phyloP scores from a whole-genome alignment of 1,284 basidiomycete species.

The Lentinula novae-zelandiae region DNA sequence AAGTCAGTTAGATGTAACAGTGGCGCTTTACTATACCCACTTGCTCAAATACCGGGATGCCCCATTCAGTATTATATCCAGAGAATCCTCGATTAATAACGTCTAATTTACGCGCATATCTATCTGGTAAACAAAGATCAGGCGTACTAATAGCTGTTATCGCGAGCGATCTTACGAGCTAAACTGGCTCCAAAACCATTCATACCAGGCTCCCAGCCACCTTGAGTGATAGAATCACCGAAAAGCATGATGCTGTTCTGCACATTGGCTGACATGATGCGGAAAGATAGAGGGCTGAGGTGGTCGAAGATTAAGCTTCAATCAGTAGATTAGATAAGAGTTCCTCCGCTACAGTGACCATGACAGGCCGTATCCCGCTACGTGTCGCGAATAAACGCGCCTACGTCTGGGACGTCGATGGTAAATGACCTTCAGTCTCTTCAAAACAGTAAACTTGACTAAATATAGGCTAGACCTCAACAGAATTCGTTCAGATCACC shows the following conservation, averaged over 20 bases:
- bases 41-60: slow-evolving; percentile 72
- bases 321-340: slow-evolving; percentile 6
- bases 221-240: slow-evolving; percentile 76
- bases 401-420: slow-evolving; percentile 77
- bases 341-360: not conserved
- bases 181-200: slow-evolving; percentile 59
- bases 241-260: slow-evolving; percentile 70
- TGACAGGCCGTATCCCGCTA: slow-evolving; percentile 33
- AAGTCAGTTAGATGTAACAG: not conserved
- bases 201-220: slow-evolving; percentile 43
- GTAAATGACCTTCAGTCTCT: slow-evolving; percentile 33
- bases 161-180: slow-evolving; percentile 38
- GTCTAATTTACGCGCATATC: slow-evolving; percentile 76
- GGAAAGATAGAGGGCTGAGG: slow-evolving; percentile 1
- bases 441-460: slow-evolving; percentile 7
- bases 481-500: slow-evolving; percentile 72
- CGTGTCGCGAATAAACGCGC: slow-evolving; percentile 68
- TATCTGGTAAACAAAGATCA: slow-evolving; percentile 45
- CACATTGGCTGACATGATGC: slow-evolving; percentile 49
- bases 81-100: slow-evolving; percentile 78
- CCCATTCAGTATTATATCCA: slow-evolving; percentile 87
- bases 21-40: slow-evolving; percentile 32
- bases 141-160: not conserved
- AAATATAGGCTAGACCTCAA: slow-evolving; percentile 63
- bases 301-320: not conserved